Conservation (phyloP, 768 basidiomycete species). For the Tylopilus vinaceipallidus region DNA sequence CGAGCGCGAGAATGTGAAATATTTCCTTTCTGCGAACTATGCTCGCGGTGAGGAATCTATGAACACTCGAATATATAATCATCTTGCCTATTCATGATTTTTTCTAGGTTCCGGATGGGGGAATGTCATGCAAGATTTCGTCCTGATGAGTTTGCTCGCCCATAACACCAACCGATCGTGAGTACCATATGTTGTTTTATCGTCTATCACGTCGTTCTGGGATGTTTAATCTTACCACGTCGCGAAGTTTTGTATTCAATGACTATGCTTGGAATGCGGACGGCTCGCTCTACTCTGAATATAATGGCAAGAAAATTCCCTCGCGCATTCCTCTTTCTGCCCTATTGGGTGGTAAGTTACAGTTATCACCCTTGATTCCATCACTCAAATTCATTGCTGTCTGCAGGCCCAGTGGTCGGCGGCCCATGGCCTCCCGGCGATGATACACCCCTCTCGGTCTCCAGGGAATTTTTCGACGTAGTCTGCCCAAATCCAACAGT, state of each 20-base stretch:
- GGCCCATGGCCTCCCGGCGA: constrained; percentile 35
- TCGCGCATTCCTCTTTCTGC: constrained; percentile 42
- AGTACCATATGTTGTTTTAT: constrained; percentile 1
- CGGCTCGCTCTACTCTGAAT: constrained; percentile 36
- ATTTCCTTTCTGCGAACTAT: constrained; percentile 49
- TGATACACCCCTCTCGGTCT: constrained; percentile 34
- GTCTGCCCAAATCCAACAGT: constrained; percentile 40
- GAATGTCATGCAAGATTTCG: constrained; percentile 41
- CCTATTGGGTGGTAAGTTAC: constrained; percentile 37
- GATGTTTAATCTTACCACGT: constrained; percentile 3
- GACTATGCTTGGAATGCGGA: constrained; percentile 42
- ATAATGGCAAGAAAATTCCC: constrained; percentile 36
- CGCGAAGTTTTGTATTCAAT: constrained; percentile 40
- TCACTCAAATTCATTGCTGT: background rate
- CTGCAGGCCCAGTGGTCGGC: constrained; percentile 42
- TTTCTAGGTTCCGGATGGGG: constrained; percentile 38
- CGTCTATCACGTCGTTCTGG: background rate
- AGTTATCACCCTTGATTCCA: background rate
- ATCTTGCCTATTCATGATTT: background rate
- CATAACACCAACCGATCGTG: constrained; percentile 36
- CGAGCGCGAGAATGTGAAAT: constrained; percentile 36
- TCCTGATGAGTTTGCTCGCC: constrained; percentile 37
- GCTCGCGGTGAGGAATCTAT: constrained; percentile 31
- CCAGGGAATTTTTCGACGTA: constrained; percentile 35
- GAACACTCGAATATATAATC: background rate